Conservation (phyloP, 2,329 filamentous ascomycete species). For the Lithohypha guttulata region DNA sequence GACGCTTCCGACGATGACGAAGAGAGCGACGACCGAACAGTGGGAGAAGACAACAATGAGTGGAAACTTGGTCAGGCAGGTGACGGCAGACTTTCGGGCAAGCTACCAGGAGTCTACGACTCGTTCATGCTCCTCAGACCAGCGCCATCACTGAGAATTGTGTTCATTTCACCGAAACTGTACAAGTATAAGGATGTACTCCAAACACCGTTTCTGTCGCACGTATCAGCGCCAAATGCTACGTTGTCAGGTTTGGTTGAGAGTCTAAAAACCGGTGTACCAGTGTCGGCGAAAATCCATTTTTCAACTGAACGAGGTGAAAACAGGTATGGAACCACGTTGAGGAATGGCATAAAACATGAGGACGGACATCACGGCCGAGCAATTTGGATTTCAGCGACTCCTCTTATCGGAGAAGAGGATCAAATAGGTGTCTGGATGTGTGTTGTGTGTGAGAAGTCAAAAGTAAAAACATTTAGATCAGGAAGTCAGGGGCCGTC, state of each 20-base stretch:
- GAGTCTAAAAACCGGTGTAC: conserved; percentile 28
- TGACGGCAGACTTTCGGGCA: conserved; percentile 20
- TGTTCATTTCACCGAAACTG: conserved; percentile 26
- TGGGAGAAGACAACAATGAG: conserved; percentile 1
- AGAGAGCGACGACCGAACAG: too few species aligned
- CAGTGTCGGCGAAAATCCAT: conserved; percentile 35
- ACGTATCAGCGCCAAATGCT: conserved; percentile 30
- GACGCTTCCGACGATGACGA: conserved; percentile 9
- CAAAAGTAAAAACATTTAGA: too few species aligned
- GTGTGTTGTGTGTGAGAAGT: conserved; percentile 35
- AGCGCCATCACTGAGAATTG: conserved; percentile 24
- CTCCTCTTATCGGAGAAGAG: conserved; percentile 33
- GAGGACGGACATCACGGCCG: conserved; percentile 13
- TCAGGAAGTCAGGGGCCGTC: background rate
- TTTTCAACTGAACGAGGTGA: conserved; percentile 25
- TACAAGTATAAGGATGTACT: conserved; percentile 22
- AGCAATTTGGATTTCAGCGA: conserved; percentile 35
- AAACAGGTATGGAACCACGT: conserved; percentile 13
- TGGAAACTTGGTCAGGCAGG: conserved; percentile 18
- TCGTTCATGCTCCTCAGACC: conserved; percentile 25
- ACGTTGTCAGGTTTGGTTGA: conserved; percentile 31
- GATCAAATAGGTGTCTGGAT: conserved; percentile 38
- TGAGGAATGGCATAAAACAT: conserved; percentile 12
- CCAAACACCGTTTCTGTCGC: conserved; percentile 34
- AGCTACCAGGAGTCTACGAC: conserved; percentile 25